phyloP scores from a whole-genome alignment of 2,329 filamentous ascomycete species.

The Calonectria pauciramosa region DNA sequence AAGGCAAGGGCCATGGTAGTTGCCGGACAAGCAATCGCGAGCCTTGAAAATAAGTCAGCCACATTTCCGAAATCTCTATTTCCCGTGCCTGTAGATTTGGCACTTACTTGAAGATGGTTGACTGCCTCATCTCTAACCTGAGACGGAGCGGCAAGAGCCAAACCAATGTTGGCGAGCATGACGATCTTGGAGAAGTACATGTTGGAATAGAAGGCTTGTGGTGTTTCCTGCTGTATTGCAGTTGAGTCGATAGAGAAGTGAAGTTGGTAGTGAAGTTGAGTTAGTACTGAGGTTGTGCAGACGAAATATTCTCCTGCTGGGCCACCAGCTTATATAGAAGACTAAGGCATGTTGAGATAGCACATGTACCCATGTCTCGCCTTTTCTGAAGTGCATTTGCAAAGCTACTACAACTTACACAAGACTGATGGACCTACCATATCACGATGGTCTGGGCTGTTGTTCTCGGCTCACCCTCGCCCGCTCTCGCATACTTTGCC shows the following conservation, averaged over 20 bases:
- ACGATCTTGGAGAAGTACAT: background rate
- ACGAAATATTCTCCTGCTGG: background rate
- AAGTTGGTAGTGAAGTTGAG: background rate
- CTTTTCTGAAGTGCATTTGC: too few relatives aligned
- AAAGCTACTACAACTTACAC: too few relatives aligned
- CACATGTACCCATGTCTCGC: background rate
- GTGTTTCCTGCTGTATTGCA: background rate
- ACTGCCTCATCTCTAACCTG: background rate
- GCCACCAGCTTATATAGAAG: background rate
- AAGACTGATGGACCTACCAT: background rate
- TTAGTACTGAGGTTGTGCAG: too few relatives aligned
- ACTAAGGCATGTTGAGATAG: background rate
- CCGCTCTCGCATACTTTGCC: background rate
- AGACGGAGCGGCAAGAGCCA: background rate
- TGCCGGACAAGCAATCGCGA: background rate
- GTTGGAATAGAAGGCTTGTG: background rate
- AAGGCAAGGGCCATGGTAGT: background rate
- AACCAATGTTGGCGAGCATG: background rate
- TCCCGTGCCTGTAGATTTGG: background rate
- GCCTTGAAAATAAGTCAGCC: background rate
- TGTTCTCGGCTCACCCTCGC: background rate
- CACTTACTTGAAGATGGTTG: background rate
- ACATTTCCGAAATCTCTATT: background rate
- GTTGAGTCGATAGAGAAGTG: background rate
- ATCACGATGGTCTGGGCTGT: background rate